Percentiles rank a stretch among this genome's conserved stretches.
These are phyloP conservation scores for Pythium aristosporum DNA, from an alignment of 352 stramenopile genomes.

Conservation along the genomic window DNA sequence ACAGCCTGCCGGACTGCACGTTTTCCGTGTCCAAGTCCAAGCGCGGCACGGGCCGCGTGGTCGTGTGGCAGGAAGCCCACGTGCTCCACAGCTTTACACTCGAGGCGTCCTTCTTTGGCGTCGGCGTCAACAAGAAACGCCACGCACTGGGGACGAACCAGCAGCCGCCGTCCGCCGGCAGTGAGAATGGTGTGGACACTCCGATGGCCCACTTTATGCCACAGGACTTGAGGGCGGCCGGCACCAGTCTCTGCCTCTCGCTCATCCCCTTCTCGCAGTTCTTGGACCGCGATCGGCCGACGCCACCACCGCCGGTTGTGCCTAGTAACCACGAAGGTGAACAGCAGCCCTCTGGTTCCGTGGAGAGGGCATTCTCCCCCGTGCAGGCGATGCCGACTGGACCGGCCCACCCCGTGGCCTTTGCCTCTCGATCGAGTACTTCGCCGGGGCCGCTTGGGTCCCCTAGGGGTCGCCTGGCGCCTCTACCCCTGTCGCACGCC, in stretches of 20 bases:
- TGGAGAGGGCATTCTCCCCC: not conserved
- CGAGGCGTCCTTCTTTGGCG: constrained; percentile 75
- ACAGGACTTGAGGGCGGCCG: constrained; percentile 49
- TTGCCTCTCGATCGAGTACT: not conserved
- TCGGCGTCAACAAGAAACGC: constrained; percentile 31
- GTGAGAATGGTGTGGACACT: constrained; percentile 2
- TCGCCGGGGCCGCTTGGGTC: too few relatives aligned
- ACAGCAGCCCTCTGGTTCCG: too few relatives aligned
- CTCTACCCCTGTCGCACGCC: not conserved
- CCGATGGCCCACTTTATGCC: constrained; percentile 45
- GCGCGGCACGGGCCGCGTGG: constrained; percentile 58
- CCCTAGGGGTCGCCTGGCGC: constrained; percentile 11
- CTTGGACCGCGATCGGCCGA: constrained; percentile 39
- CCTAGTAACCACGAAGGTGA: not conserved
- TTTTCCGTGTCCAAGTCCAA: constrained; percentile 68
- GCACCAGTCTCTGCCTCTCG: constrained; percentile 51
- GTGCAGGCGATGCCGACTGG: not conserved
- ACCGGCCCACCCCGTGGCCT: not conserved
- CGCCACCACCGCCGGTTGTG: not conserved
- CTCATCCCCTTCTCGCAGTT: constrained; percentile 64
- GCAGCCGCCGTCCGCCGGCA: not conserved
- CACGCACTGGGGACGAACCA: constrained; percentile 4
- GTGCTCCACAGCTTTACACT: constrained; percentile 82
- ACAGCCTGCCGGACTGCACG: constrained; percentile 64
- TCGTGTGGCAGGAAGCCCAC: constrained; percentile 60